Evolutionary conservation across 495 filamentous ascomycete genomes (phyloP).

Genomic region (Cetradonia linearis): DNA sequence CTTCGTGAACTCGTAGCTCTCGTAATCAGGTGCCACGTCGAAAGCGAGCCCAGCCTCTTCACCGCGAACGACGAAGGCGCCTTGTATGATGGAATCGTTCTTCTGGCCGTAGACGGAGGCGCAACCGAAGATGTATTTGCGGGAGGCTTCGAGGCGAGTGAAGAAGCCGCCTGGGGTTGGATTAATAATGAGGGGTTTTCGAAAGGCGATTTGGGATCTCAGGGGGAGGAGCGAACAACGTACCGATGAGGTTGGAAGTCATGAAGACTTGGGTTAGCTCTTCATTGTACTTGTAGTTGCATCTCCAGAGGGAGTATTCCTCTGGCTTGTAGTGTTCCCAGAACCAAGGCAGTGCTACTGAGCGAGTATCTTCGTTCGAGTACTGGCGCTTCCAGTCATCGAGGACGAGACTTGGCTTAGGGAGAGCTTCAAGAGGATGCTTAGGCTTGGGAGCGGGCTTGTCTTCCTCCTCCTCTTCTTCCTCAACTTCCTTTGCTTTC

Average conservation of each 20-base stretch:
- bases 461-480: slow-evolving; percentile 60
- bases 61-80: slow-evolving; percentile 89
- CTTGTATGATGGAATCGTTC: slow-evolving; percentile 79
- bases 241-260: slow-evolving; percentile 87
- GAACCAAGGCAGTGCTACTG: slow-evolving; percentile 87
- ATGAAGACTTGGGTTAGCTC: slow-evolving; percentile 97
- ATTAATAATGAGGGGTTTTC: neutral
- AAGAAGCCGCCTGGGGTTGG: slow-evolving; percentile 75
- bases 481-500: slow-evolving; percentile 49
- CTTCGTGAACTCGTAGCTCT: slow-evolving; percentile 93
- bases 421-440: slow-evolving; percentile 86
- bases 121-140: slow-evolving; percentile 96
- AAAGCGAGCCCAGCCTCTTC: slow-evolving; percentile 80
- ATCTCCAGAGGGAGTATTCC: slow-evolving; percentile 89
- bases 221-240: slow-evolving; percentile 16
- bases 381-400: slow-evolving; percentile 99
- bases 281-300: slow-evolving; percentile 95
- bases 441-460: slow-evolving; percentile 77
- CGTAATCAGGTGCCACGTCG: slow-evolving; percentile 91
- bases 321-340: slow-evolving; percentile 88
- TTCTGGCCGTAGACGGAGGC: slow-evolving; percentile 78
- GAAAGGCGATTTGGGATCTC: neutral
- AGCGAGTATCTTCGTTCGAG: slow-evolving; percentile 87
- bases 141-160: slow-evolving; percentile 88
- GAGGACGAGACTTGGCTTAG: slow-evolving; percentile 65